Conservation (phyloP, 768 basidiomycete species). For the Leucogyrophana mollusca region DNA sequence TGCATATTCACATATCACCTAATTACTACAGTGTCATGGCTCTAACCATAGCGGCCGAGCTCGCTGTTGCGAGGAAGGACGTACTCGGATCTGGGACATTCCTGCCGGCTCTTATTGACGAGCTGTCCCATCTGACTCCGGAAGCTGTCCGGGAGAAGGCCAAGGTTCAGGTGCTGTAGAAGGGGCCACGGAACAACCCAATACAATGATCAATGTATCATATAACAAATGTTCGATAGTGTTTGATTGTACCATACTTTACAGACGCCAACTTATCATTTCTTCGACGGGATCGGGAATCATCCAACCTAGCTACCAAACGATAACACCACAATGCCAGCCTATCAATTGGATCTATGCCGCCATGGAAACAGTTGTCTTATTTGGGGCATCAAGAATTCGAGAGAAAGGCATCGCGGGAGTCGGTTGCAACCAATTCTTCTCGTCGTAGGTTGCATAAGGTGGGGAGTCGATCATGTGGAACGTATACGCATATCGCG, state of each 20-base stretch:
- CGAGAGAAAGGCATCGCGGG: constrained; percentile 76
- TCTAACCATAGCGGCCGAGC: constrained; percentile 59
- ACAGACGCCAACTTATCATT: not conserved
- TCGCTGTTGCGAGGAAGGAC: constrained; percentile 48
- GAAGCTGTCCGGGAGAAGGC: constrained; percentile 29
- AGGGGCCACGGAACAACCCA: not conserved
- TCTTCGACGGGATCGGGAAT: too few species aligned
- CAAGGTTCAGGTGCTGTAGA: constrained; percentile 25
- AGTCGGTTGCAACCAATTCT: constrained; percentile 96
- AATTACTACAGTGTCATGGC: constrained; percentile 44
- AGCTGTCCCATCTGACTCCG: constrained; percentile 45
- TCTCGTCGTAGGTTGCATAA: constrained; percentile 74
- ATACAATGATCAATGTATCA: too few species aligned
- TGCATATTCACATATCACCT: not conserved
- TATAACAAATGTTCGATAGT: too few species aligned
- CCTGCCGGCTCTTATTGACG: constrained; percentile 64
- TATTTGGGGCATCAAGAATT: constrained; percentile 39
- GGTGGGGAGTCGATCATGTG: constrained; percentile 86
- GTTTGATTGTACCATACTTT: not conserved
- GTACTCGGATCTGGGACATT: constrained; percentile 67
- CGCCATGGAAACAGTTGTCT: constrained; percentile 1
- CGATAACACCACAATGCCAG: too few species aligned
- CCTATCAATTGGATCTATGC: not conserved
- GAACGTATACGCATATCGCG: constrained; percentile 94
- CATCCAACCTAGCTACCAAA: too few species aligned